A percentile compares a stretch with the other conserved stretches of the same genome.
Conservation (phyloP, 2,329 filamentous ascomycete genomes). For the Rhinocladiella similis region DNA sequence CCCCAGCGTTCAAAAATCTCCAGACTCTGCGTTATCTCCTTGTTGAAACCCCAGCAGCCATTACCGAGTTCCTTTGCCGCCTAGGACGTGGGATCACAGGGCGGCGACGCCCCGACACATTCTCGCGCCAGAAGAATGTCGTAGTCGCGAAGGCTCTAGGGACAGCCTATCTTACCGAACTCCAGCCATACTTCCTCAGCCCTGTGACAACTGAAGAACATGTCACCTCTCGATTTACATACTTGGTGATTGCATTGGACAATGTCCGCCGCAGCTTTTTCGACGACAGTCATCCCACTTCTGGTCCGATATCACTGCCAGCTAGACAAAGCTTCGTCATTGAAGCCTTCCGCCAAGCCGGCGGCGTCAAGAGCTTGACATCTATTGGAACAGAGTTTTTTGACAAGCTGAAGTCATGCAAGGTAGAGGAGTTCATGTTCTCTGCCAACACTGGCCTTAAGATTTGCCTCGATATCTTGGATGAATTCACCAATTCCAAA, state of each 20-base stretch:
- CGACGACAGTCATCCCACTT: constrained; percentile 21
- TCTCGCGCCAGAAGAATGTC: constrained; percentile 61
- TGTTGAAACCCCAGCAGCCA: constrained; percentile 73
- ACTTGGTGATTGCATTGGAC: constrained; percentile 79
- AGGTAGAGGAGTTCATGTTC: constrained; percentile 45
- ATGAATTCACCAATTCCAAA: constrained; percentile 73
- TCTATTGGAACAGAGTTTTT: constrained; percentile 70
- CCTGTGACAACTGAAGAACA: constrained; percentile 47
- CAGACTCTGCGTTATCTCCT: constrained; percentile 74
- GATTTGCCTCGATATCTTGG: constrained; percentile 68
- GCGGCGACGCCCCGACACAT: constrained; percentile 69
- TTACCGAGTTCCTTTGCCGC: constrained; percentile 83
- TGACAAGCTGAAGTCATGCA: constrained; percentile 54
- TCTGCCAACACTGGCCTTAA: constrained; percentile 66
- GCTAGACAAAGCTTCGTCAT: constrained; percentile 68
- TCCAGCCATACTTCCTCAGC: constrained; percentile 54
- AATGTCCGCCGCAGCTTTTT: constrained; percentile 52
- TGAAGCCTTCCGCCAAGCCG: constrained; percentile 79
- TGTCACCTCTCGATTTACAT: constrained; percentile 67
- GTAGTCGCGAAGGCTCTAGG: constrained; percentile 70
- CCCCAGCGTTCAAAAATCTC: constrained; percentile 68
- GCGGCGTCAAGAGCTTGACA: constrained; percentile 73
- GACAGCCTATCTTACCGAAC: constrained; percentile 66
- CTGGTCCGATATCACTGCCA: constrained; percentile 13
- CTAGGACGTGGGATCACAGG: constrained; percentile 79